phyloP scores from a whole-genome alignment of 768 basidiomycete species.

The Psilocybe azurescens region DNA sequence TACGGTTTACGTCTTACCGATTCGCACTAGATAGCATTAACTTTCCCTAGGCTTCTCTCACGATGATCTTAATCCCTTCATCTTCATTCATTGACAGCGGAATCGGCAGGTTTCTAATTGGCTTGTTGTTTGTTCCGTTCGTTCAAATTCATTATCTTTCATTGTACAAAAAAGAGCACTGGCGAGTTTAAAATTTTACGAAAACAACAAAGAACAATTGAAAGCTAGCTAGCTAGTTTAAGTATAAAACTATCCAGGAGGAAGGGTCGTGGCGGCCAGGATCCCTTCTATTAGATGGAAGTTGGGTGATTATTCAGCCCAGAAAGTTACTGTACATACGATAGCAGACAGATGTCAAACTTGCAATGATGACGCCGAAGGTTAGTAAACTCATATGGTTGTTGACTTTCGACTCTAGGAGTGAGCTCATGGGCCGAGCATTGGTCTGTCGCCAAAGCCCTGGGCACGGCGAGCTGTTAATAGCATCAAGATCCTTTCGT shows the following conservation, averaged over 20 bases:
- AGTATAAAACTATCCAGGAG: neutral
- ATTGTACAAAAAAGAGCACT: neutral
- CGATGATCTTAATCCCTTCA: constrained; percentile 2
- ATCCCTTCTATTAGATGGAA: constrained; percentile 13
- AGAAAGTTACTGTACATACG: constrained; percentile 12
- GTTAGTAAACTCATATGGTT: constrained; percentile 8
- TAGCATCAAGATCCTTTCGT: constrained; percentile 51
- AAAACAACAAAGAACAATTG: constrained; percentile 2
- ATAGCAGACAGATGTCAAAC: constrained; percentile 17
- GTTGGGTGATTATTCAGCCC: constrained; percentile 12
- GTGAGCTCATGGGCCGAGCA: neutral
- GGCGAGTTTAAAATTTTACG: constrained; percentile 8
- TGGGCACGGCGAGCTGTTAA: constrained; percentile 31
- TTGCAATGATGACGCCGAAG: constrained; percentile 13
- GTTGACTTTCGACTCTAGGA: constrained; percentile 3
- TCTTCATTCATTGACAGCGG: constrained; percentile 1
- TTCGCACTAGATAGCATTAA: neutral
- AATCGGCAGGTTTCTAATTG: constrained; percentile 7
- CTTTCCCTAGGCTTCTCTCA: constrained; percentile 5
- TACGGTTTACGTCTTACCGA: constrained; percentile 1
- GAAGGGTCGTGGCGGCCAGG: constrained; percentile 1
- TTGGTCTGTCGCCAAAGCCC: constrained; percentile 26
- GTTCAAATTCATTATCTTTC: neutral
- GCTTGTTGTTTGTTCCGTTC: constrained; percentile 5
- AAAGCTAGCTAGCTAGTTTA: constrained; percentile 1